These are phyloP conservation scores for Exophiala lecanii-corni DNA, from an alignment of 2,329 filamentous ascomycete species.

Conservation along the genomic window DNA sequence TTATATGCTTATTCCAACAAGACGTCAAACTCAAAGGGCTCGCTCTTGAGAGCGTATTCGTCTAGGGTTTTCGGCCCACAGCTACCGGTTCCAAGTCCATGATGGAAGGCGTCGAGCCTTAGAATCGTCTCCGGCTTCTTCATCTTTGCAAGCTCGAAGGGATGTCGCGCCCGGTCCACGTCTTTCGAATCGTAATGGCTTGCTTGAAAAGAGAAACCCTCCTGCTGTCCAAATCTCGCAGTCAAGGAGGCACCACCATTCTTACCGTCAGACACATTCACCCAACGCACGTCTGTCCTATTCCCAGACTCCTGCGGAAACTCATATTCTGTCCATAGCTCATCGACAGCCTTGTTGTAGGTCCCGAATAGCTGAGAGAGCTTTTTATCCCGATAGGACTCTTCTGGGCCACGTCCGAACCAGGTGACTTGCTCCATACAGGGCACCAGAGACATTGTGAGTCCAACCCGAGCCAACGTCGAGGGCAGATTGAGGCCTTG, in stretches of 20 bases:
- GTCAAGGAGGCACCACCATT: background rate
- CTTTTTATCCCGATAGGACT: constrained; percentile 65
- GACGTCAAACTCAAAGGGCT: constrained; percentile 8
- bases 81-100: constrained; percentile 28
- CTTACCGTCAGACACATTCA: constrained; percentile 30
- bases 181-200: constrained; percentile 47
- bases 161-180: constrained; percentile 57
- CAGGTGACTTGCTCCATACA: constrained; percentile 49
- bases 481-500: background rate
- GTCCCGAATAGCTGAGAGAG: constrained; percentile 51
- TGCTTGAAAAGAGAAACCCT: background rate
- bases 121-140: constrained; percentile 23
- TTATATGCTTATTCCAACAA: no score
- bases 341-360: constrained; percentile 38
- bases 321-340: constrained; percentile 57
- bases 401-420: constrained; percentile 61
- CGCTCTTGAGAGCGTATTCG: constrained; percentile 7
- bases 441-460: constrained; percentile 50
- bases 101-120: constrained; percentile 29
- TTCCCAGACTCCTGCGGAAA: constrained; percentile 66
- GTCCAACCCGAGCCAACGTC: constrained; percentile 55
- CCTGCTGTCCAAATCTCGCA: background rate
- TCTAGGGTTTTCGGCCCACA: constrained; percentile 15
- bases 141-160: constrained; percentile 49
- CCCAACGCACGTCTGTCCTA: constrained; percentile 56